A percentile compares a stretch with the other conserved stretches of the same genome.
Evolutionary conservation across 257 asterid species (phyloP).

Genomic region (Datura wrightii): DNA sequence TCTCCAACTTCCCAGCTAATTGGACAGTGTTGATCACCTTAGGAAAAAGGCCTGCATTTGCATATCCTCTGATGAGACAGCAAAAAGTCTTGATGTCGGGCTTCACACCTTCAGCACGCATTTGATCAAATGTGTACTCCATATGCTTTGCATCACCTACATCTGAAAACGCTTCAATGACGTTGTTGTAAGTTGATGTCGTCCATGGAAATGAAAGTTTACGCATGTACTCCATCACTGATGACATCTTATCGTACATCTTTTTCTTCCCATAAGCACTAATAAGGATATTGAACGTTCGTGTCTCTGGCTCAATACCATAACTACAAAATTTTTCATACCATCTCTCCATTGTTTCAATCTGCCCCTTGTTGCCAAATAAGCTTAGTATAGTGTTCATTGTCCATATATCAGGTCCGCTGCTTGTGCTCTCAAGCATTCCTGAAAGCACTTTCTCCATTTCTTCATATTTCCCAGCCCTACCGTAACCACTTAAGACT

Average conservation of each 20-base stretch:
- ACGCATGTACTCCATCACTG: slow-evolving; percentile 98
- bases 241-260: slow-evolving; percentile 94
- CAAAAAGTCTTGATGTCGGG: slow-evolving; percentile 88
- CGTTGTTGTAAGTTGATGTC: slow-evolving; percentile 89
- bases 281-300: slow-evolving; percentile 81
- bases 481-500: slow-evolving; percentile 87
- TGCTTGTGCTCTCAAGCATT: slow-evolving; percentile 66
- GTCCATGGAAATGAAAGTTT: slow-evolving; percentile 94
- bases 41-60: slow-evolving; percentile 80
- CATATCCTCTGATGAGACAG: slow-evolving; percentile 87
- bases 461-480: slow-evolving; percentile 77
- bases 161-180: slow-evolving; percentile 89
- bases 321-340: slow-evolving; percentile 79
- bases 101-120: slow-evolving; percentile 82
- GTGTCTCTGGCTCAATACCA: slow-evolving; percentile 87
- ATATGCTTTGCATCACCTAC: slow-evolving; percentile 82
- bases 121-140: slow-evolving; percentile 86
- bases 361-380: slow-evolving; percentile 84
- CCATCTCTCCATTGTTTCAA: slow-evolving; percentile 94
- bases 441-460: slow-evolving; percentile 78
- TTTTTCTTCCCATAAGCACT: slow-evolving; percentile 90
- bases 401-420: slow-evolving; percentile 90
- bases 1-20: slow-evolving; percentile 82
- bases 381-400: slow-evolving; percentile 84
- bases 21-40: slow-evolving; percentile 80